These are phyloP conservation scores for Eleusine coracana DNA, from an alignment of 176 grass and related monocot species.

Conservation along the genomic window DNA sequence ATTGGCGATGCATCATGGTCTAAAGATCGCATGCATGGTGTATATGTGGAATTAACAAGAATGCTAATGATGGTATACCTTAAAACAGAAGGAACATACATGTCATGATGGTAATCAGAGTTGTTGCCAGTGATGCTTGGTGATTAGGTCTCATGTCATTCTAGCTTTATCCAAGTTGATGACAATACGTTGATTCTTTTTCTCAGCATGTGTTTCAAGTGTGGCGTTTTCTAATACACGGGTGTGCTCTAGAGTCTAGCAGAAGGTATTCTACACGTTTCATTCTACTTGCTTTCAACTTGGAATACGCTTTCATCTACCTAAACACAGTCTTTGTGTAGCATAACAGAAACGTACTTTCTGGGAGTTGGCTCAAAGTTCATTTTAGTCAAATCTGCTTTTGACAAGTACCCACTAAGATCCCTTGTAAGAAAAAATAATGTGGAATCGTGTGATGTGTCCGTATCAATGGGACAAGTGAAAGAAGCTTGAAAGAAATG, in stretches of 20 bases:
- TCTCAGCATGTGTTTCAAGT: conserved; percentile 33
- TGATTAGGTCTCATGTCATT: conserved; percentile 57
- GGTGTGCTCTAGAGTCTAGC: conserved; percentile 18
- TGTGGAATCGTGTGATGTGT: conserved; percentile 18
- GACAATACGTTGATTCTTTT: conserved; percentile 36
- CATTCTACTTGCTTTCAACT: conserved; percentile 31
- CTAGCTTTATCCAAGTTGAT: conserved; percentile 56
- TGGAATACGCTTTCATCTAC: conserved; percentile 6
- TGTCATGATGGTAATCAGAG: conserved; percentile 52
- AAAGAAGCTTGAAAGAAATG: conserved; percentile 45
- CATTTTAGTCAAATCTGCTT: conserved; percentile 38
- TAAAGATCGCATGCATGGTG: conserved; percentile 34
- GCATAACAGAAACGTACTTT: conserved; percentile 33
- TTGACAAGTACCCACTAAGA: conserved; percentile 27
- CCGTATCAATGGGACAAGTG: conserved; percentile 21
- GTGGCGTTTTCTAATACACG: conserved; percentile 20
- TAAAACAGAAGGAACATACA: conserved; percentile 51
- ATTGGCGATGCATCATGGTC: conserved; percentile 7
- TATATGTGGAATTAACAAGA: conserved; percentile 25
- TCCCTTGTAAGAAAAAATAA: not conserved
- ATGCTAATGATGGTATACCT: conserved; percentile 42
- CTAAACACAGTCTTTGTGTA: conserved; percentile 27
- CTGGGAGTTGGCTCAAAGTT: conserved; percentile 22
- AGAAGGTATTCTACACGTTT: conserved; percentile 45
- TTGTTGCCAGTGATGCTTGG: conserved; percentile 58